A percentile compares a stretch with the other conserved stretches of the same genome.
Evolutionary conservation across 176 grass and related monocot genomes (phyloP).

Genomic region (Triticum aestivum): DNA sequence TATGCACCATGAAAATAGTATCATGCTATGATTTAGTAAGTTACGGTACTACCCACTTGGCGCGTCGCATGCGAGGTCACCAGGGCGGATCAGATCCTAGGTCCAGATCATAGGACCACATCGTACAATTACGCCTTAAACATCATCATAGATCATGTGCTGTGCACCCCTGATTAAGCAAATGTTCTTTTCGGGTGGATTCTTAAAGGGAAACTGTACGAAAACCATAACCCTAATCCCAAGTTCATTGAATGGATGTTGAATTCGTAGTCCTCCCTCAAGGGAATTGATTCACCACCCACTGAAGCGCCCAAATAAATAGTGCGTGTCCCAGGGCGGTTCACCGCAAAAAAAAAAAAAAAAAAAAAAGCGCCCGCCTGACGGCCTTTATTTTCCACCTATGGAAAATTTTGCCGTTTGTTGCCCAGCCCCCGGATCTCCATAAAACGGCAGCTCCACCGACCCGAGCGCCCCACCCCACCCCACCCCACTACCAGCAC

Average conservation of each 20-base stretch:
- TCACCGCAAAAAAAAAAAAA: background rate
- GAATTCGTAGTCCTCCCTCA: too few species aligned
- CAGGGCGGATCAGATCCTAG: background rate
- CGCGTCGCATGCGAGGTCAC: too few species aligned
- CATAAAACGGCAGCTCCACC: constrained; percentile 10
- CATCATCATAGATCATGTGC: background rate
- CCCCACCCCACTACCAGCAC: background rate
- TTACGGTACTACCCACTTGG: too few species aligned
- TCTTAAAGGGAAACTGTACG: too few species aligned
- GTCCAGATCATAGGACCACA: background rate
- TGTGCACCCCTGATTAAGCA: background rate
- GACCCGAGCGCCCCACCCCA: background rate
- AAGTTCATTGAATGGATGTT: too few species aligned
- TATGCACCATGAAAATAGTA: too few species aligned
- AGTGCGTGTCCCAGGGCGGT: background rate
- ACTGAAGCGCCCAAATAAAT: background rate
- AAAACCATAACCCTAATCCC: too few species aligned
- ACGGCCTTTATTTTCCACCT: background rate
- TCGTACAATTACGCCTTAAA: background rate
- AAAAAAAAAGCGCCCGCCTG: constrained; percentile 1
- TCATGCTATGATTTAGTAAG: too few species aligned
- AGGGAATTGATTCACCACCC: background rate
- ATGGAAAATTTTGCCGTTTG: constrained; percentile 14
- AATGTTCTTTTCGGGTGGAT: too few species aligned
- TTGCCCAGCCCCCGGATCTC: background rate